phyloP scores from a whole-genome alignment of 1,139 yeast genomes.

The Blastobotrys aristatus region DNA sequence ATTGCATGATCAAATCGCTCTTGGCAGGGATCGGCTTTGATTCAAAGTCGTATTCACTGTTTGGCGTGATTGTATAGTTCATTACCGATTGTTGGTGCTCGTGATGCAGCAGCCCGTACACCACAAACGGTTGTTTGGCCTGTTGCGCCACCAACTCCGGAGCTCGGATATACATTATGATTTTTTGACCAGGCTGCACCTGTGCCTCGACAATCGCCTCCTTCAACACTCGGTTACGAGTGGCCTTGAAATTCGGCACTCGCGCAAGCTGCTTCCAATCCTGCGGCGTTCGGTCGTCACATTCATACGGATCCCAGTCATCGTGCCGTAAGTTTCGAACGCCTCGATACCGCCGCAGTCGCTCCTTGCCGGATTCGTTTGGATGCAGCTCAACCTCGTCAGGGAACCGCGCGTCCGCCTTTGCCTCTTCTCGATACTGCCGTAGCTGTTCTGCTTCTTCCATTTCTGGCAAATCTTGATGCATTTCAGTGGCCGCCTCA shows the following conservation, averaged over 20 bases:
- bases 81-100: constrained; percentile 84
- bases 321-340: constrained; percentile 75
- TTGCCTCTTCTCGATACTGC: constrained; percentile 62
- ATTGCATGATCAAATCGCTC: constrained; percentile 76
- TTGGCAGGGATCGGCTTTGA: constrained; percentile 78
- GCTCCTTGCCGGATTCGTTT: constrained; percentile 64
- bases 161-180: constrained; percentile 57
- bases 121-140: constrained; percentile 45
- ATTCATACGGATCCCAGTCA: constrained; percentile 84
- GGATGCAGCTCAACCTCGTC: constrained; percentile 91
- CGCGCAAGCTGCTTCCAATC: constrained; percentile 75
- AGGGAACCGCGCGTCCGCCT: constrained; percentile 88
- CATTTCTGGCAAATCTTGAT: constrained; percentile 70
- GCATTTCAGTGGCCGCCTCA: constrained; percentile 59
- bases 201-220: constrained; percentile 52
- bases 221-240: constrained; percentile 65
- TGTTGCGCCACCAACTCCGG: constrained; percentile 42
- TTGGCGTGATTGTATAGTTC: constrained; percentile 74
- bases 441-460: constrained; percentile 77
- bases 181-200: constrained; percentile 59
- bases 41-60: constrained; percentile 62
- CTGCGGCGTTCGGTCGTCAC: constrained; percentile 67
- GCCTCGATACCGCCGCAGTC: constrained; percentile 76
- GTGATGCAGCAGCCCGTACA: constrained; percentile 73
- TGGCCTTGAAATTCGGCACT: constrained; percentile 71